Evolutionary conservation across 495 filamentous ascomycete genomes (phyloP).

Genomic region (Aspergillus mulundensis): DNA sequence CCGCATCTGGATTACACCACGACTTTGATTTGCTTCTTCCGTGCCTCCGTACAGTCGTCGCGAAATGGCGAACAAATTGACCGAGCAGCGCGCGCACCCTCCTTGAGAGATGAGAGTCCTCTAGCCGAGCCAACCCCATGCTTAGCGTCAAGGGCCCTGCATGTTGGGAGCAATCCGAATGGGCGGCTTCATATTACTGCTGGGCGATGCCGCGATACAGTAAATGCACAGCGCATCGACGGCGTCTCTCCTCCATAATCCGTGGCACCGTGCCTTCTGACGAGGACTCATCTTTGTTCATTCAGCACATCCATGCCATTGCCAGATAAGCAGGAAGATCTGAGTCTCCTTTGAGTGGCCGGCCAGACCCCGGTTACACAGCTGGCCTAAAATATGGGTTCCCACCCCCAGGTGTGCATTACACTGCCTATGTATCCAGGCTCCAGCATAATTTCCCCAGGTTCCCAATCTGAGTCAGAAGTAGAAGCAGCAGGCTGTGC

Average conservation of each 20-base stretch:
- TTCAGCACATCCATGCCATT: constrained; percentile 4
- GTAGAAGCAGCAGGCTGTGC: not conserved
- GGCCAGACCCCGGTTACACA: not conserved
- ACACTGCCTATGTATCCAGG: not conserved
- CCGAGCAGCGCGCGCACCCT: not conserved
- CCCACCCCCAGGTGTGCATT: too few species aligned
- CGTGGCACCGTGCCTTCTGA: not conserved
- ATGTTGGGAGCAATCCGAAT: constrained; percentile 10
- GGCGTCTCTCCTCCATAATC: not conserved
- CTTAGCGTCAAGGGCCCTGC: not conserved
- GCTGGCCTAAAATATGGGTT: not conserved
- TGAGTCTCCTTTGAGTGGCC: not conserved
- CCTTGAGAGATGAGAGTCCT: not conserved
- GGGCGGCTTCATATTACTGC: not conserved
- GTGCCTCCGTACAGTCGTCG: not conserved
- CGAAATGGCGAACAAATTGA: not conserved
- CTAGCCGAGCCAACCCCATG: constrained; percentile 5
- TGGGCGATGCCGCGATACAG: too few species aligned
- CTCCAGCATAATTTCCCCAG: not conserved
- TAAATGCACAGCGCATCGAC: not conserved
- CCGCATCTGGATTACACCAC: constrained; percentile 1
- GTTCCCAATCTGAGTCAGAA: not conserved
- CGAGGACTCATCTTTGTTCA: constrained; percentile 11
- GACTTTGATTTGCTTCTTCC: not conserved
- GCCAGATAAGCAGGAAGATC: not conserved